Evolutionary conservation across 2,329 filamentous ascomycete species (phyloP).

Genomic region (Ceratocystis diversiconidia): DNA sequence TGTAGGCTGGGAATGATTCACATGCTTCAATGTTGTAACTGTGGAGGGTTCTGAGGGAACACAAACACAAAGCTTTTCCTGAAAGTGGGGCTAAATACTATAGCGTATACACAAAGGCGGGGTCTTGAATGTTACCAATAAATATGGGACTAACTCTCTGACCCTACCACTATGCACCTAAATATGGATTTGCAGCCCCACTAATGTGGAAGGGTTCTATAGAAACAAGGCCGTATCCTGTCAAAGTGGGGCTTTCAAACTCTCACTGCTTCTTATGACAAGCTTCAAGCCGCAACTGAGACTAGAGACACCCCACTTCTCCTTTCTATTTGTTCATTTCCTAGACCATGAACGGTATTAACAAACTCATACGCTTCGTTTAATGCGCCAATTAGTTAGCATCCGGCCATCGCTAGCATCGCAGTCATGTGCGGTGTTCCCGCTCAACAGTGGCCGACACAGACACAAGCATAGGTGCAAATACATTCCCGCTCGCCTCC

Average conservation of each 20-base stretch:
- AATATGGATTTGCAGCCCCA: background rate
- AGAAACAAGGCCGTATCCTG: background rate
- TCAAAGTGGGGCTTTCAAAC: background rate
- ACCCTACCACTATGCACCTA: background rate
- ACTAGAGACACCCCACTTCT: background rate
- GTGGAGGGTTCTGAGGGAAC: background rate
- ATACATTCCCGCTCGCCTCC: background rate
- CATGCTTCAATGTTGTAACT: background rate
- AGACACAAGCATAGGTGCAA: background rate
- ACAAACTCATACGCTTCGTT: too few relatives aligned
- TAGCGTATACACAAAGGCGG: background rate
- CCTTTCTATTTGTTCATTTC: background rate
- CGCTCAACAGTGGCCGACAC: background rate
- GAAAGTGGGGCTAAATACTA: background rate
- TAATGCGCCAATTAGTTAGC: background rate
- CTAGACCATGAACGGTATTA: background rate
- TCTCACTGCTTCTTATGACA: background rate
- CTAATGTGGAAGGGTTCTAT: background rate
- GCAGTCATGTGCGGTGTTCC: background rate
- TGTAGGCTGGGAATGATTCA: background rate
- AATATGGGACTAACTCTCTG: background rate
- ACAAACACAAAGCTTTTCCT: slow-evolving; percentile 4
- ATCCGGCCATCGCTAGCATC: background rate
- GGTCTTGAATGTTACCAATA: background rate
- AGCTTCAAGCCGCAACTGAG: slow-evolving; percentile 1